These are phyloP conservation scores for Moesziomyces globuligerus DNA, from an alignment of 1,284 basidiomycete species.

Conservation along the genomic window DNA sequence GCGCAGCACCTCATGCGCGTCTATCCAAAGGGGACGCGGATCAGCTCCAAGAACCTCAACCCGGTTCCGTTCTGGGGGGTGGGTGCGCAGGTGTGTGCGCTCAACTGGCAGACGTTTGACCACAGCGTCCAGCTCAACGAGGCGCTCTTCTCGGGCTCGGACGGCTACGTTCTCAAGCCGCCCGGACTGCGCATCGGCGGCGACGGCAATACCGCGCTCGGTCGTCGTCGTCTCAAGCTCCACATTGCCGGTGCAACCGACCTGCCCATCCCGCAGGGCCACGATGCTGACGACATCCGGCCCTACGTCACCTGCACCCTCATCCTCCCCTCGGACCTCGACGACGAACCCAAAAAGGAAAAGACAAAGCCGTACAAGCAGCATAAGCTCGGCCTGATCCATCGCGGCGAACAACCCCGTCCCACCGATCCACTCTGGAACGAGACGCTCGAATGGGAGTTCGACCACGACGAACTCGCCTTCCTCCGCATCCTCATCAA, in stretches of 20 bases:
- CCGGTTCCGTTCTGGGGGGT: slow-evolving; percentile 71
- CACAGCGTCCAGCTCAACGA: slow-evolving; percentile 71
- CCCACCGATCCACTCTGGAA: slow-evolving; percentile 56
- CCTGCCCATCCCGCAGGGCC: slow-evolving; percentile 48
- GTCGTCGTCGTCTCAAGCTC: slow-evolving; percentile 35
- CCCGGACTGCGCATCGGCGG: slow-evolving; percentile 53
- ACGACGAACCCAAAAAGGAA: slow-evolving; percentile 42
- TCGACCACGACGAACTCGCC: slow-evolving; percentile 51
- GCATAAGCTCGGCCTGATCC: slow-evolving; percentile 51
- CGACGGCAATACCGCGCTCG: slow-evolving; percentile 45
- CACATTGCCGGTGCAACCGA: slow-evolving; percentile 59
- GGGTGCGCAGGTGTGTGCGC: slow-evolving; percentile 73
- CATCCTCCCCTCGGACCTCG: slow-evolving; percentile 40
- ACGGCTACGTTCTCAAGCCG: slow-evolving; percentile 74
- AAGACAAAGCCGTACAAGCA: slow-evolving; percentile 56
- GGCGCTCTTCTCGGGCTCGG: slow-evolving; percentile 74
- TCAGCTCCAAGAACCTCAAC: slow-evolving; percentile 65
- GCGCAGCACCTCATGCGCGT: slow-evolving; percentile 72
- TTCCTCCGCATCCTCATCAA: slow-evolving; percentile 59
- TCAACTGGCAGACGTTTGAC: slow-evolving; percentile 74
- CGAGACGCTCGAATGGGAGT: slow-evolving; percentile 56
- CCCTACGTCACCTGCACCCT: slow-evolving; percentile 62
- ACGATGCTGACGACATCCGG: slow-evolving; percentile 49
- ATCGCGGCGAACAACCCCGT: slow-evolving; percentile 50
- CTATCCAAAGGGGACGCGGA: slow-evolving; percentile 74